Conservation (phyloP, 805 yeast genomes). For the Sugiyamaella valdiviana region DNA sequence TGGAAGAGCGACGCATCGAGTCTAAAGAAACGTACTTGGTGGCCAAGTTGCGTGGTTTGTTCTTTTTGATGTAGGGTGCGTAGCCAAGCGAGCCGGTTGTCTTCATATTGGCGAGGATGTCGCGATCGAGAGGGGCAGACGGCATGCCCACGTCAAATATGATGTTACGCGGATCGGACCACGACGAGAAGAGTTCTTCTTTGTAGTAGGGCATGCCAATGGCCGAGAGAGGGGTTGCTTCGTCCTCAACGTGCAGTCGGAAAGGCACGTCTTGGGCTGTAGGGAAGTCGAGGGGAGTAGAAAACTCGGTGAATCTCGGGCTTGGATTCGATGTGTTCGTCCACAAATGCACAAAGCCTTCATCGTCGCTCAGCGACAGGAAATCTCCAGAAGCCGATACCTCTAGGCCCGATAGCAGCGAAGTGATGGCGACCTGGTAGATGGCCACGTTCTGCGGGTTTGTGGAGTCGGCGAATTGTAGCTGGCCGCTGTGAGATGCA, state of each 20-base stretch:
- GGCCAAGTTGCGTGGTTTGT: constrained; percentile 50
- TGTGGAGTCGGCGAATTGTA: constrained; percentile 77
- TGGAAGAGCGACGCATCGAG: constrained; percentile 27
- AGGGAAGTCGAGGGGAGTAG: constrained; percentile 37
- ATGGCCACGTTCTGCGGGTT: constrained; percentile 65
- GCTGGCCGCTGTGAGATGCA: constrained; percentile 70
- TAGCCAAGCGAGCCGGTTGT: constrained; percentile 29
- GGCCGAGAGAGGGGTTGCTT: constrained; percentile 50
- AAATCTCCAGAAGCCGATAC: constrained; percentile 70
- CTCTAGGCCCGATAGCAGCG: constrained; percentile 45
- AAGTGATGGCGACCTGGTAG: constrained; percentile 57
- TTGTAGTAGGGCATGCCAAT: constrained; percentile 86
- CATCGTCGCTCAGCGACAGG: constrained; percentile 60
- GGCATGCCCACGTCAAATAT: constrained; percentile 58
- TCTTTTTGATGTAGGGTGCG: constrained; percentile 54
- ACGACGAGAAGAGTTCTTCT: constrained; percentile 69
- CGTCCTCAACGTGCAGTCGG: constrained; percentile 36
- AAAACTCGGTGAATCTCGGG: constrained; percentile 49
- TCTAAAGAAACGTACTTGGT: constrained; percentile 22
- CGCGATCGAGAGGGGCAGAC: constrained; percentile 48
- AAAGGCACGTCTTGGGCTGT: constrained; percentile 22
- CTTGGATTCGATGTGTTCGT: constrained; percentile 42
- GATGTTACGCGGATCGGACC: constrained; percentile 43
- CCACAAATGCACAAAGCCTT: constrained; percentile 64
- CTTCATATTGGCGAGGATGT: constrained; percentile 37